Base-by-base conservation (phyloP, 495 filamentous ascomycete genomes). In the Trichoderma erinaceum region DNA sequence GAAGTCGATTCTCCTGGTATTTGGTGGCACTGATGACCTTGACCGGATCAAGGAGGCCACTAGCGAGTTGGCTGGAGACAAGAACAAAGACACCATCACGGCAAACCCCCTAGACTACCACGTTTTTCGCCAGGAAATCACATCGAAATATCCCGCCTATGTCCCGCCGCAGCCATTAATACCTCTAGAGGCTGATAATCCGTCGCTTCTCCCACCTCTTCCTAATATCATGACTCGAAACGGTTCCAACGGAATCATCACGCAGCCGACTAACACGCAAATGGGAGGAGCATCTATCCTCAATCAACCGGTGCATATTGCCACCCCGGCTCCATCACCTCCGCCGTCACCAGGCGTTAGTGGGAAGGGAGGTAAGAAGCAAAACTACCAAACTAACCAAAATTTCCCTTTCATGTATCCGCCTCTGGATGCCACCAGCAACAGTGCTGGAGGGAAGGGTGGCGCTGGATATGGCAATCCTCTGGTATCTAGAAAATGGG, bases 371-470 rank as follows among this genome's bases (percentile, higher is more conserved):
- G 92, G 89, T 18, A 99, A 99, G 80, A 99, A 99, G 73, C 96
- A 98, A 70, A 99, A 98, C 68, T 99, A 98, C 75, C 95, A 99
- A 76, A 99, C 95, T 0, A 99, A 99, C 74, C 95, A 99, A 70
- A 93, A 97, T 71, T 99, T 99, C 71, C 95, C 95, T 0, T 97
- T 99, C 71, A 87, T 99, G 79, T 99, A 98, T 72, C 96, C 95
- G 3, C 93, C 95, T 2, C 78, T 96, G 16, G 92, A 96, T 79
- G 87, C 86, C 69, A 85, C 85, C 8, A 94, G 88, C 76, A 95
- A 93, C 72, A 88, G 86, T 66, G 86, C 93, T 58, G 93, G 94
- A 66, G 95, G 93, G 6, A 97, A 96, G 74, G 92, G 91, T 41
- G 86, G 78, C 18, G 90, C 90, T 1, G 88, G 88, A 41, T 76